Conservation (phyloP, 202 grass and related monocot genomes). For the Hordeum pubiflorum region DNA sequence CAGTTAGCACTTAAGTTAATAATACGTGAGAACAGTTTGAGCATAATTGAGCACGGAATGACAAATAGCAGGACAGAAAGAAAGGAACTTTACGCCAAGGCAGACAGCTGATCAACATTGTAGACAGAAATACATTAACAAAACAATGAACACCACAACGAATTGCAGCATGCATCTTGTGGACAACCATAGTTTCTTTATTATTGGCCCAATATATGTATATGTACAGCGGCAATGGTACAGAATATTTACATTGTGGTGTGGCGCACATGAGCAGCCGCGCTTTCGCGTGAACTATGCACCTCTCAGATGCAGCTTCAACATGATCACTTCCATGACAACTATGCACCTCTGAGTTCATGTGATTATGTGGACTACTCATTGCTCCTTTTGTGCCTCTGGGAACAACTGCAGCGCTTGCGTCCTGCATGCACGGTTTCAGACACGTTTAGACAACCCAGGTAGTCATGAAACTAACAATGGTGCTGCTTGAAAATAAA, state of each 20-base stretch:
- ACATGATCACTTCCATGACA: background rate
- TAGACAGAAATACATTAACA: background rate
- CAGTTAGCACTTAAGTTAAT: background rate
- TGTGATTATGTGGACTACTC: slow-evolving; percentile 23
- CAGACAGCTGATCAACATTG: background rate
- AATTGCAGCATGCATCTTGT: background rate
- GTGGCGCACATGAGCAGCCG: background rate
- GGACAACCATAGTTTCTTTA: background rate
- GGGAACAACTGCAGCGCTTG: slow-evolving; percentile 54
- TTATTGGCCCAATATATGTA: background rate
- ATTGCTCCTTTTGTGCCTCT: slow-evolving; percentile 34
- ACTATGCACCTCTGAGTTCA: slow-evolving; percentile 21
- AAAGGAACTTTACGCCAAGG: background rate
- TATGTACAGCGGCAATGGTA: background rate
- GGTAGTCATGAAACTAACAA: background rate
- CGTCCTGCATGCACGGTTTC: slow-evolving; percentile 36
- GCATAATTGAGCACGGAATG: background rate
- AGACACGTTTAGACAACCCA: slow-evolving; percentile 2
- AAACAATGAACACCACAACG: too few species aligned
- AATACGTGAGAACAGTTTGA: background rate
- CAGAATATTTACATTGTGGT: background rate
- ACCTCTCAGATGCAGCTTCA: background rate
- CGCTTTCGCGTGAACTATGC: background rate
- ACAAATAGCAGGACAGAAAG: background rate
- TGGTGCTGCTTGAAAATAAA: background rate